A percentile compares a stretch with the other conserved stretches of the same genome.
Conservation (phyloP, 2,329 filamentous ascomycete genomes). For the Cordyceps pruinosa region DNA sequence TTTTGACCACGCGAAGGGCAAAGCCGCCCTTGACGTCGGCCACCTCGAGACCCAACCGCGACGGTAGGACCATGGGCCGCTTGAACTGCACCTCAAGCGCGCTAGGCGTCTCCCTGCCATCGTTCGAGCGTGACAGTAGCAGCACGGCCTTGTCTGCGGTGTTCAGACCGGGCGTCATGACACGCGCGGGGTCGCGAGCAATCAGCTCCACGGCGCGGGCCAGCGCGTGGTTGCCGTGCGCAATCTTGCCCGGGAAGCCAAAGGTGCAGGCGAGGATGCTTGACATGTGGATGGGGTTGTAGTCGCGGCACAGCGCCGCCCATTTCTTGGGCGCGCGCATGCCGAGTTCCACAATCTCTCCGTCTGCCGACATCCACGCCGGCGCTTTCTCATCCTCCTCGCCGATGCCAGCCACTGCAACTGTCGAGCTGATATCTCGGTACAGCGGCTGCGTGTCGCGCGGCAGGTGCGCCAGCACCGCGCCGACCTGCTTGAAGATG, state of each 20-base stretch:
- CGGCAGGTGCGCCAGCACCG: constrained; percentile 7
- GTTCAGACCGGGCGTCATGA: not conserved
- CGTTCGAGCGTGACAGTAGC: not conserved
- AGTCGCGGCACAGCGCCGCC: constrained; percentile 13
- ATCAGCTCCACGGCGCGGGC: constrained; percentile 9
- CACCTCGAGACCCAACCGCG: constrained; percentile 5
- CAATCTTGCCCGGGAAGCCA: constrained; percentile 12
- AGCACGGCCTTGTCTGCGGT: not conserved
- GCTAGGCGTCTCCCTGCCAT: constrained; percentile 5
- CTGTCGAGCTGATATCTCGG: not conserved
- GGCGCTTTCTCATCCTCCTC: not conserved
- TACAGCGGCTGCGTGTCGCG: constrained; percentile 9
- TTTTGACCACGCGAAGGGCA: constrained; percentile 6
- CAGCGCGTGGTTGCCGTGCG: constrained; percentile 13
- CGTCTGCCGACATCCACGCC: constrained; percentile 6
- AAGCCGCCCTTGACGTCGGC: constrained; percentile 1
- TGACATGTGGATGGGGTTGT: constrained; percentile 15
- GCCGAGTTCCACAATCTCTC: constrained; percentile 10
- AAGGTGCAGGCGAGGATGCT: constrained; percentile 9
- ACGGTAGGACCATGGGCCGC: constrained; percentile 11
- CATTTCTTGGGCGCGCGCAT: constrained; percentile 11
- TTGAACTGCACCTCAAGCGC: constrained; percentile 10
- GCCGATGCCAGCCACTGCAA: not conserved
- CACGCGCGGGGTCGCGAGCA: not conserved
- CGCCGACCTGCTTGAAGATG: constrained; percentile 11